These are phyloP conservation scores for Vigna radiata DNA, from an alignment of 306 rosid genomes.

Conservation along the genomic window DNA sequence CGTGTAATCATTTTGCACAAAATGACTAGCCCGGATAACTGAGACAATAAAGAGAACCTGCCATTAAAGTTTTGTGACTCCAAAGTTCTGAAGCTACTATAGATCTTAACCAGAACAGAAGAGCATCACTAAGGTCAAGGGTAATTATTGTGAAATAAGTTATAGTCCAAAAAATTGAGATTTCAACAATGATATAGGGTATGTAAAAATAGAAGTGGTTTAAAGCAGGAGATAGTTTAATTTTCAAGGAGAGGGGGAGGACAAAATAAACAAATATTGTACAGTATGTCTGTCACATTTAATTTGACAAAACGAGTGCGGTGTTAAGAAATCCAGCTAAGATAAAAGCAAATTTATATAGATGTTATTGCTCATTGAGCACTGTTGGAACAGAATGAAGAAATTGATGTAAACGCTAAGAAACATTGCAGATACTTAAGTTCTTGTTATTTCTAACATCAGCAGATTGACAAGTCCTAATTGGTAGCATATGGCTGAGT, in stretches of 20 bases:
- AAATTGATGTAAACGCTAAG: background rate
- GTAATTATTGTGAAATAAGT: background rate
- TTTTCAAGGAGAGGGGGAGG: too few relatives aligned
- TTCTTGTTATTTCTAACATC: background rate
- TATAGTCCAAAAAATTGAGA: background rate
- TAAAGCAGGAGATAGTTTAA: background rate
- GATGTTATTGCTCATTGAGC: background rate
- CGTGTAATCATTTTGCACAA: background rate
- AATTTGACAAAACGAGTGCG: background rate
- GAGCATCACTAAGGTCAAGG: background rate
- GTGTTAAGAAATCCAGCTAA: background rate
- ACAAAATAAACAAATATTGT: too few relatives aligned
- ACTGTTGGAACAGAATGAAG: background rate
- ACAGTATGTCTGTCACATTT: background rate
- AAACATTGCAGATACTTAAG: background rate
- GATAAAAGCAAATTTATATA: constrained; percentile 18
- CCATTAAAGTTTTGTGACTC: background rate
- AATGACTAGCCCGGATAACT: background rate
- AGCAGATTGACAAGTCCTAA: constrained; percentile 16
- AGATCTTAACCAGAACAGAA: background rate
- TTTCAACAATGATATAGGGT: background rate
- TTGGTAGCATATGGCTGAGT: background rate
- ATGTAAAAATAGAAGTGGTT: background rate
- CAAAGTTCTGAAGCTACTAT: constrained; percentile 2
- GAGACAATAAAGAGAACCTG: background rate